Percentiles rank a stretch among this genome's conserved stretches.
These are phyloP conservation scores for Starmerella stigmatis DNA, from an alignment of 805 yeast species.

Conservation along the genomic window DNA sequence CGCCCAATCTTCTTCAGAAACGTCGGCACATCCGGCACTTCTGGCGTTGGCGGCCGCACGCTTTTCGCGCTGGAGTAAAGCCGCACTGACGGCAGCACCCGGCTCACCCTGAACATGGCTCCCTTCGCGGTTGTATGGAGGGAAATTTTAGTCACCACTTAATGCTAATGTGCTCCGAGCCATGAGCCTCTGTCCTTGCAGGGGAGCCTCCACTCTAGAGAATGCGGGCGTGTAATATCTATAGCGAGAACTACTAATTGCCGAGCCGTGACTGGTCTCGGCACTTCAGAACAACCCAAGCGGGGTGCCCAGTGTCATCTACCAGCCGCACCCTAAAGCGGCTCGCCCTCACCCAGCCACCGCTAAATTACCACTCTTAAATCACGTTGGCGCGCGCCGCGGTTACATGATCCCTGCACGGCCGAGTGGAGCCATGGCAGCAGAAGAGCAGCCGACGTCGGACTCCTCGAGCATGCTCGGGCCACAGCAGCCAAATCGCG, in stretches of 20 bases:
- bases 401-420: background rate
- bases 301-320: no score
- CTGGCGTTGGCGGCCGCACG: constrained; percentile 36
- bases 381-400: no score
- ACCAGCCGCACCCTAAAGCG: no score
- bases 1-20: constrained; percentile 77
- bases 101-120: background rate
- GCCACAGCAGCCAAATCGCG: background rate
- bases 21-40: constrained; percentile 57
- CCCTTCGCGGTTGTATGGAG: background rate
- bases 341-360: background rate
- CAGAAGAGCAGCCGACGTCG: no score
- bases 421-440: background rate
- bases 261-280: no score
- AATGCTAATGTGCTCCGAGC: background rate
- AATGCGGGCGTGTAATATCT: no score
- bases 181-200: no score
- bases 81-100: background rate
- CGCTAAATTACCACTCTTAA: background rate
- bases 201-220: no score
- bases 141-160: constrained; percentile 5
- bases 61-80: background rate
- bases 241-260: no score
- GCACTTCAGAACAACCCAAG: no score
- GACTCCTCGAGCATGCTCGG: background rate